Percentiles rank a stretch among this genome's conserved stretches.
Conservation (phyloP, 2,329 filamentous ascomycete genomes). For the Colletotrichum brevisporum region DNA sequence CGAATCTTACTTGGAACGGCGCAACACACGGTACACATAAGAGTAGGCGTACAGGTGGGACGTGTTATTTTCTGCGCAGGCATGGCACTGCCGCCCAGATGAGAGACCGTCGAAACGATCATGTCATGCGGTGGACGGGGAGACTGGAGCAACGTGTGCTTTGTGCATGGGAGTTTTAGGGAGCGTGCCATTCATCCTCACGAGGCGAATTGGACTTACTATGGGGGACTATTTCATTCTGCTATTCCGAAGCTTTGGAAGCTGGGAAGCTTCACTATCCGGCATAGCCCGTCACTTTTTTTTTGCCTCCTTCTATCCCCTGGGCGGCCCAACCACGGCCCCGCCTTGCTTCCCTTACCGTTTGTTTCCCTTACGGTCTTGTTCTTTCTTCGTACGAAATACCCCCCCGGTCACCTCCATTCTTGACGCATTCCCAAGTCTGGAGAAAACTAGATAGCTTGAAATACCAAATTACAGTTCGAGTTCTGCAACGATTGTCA, state of each 20-base stretch:
- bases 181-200: constrained; percentile 18
- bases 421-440: neutral
- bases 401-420: constrained; percentile 11
- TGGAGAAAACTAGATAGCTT: constrained; percentile 13
- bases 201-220: constrained; percentile 9
- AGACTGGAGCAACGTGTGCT: constrained; percentile 6
- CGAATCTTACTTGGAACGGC: neutral
- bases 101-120: constrained; percentile 10
- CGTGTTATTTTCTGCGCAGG: neutral
- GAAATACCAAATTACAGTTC: constrained; percentile 1
- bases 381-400: constrained; percentile 27
- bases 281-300: constrained; percentile 2
- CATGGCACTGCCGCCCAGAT: neutral
- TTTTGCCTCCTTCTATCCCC: constrained; percentile 1
- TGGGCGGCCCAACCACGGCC: neutral
- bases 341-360: neutral
- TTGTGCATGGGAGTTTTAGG: constrained; percentile 12
- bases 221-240: constrained; percentile 32
- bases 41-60: constrained; percentile 19
- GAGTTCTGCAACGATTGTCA: neutral
- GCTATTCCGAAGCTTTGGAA: constrained; percentile 4
- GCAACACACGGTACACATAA: constrained; percentile 2
- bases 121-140: constrained; percentile 9
- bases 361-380: constrained; percentile 9
- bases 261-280: neutral